Percentiles rank a stretch among this genome's conserved stretches.
These are phyloP conservation scores for Psidium friedrichsthalianum DNA, from an alignment of 345 rosid species.

Conservation along the genomic window DNA sequence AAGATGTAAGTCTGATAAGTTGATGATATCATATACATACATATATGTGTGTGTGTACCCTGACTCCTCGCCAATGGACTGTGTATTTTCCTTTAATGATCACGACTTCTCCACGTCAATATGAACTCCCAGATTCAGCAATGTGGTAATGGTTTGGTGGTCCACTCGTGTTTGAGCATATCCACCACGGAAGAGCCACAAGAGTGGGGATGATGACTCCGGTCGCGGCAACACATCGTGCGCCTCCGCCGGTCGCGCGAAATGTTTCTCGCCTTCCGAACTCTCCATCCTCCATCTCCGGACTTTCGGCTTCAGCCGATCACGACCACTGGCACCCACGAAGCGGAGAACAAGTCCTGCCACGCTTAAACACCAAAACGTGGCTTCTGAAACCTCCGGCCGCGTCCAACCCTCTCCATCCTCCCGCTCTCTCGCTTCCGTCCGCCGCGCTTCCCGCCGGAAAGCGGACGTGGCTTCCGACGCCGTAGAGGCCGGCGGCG, in stretches of 20 bases:
- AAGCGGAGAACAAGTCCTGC: neutral
- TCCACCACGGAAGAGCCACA: neutral
- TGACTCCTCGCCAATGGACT: too few species aligned
- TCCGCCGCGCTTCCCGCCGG: constrained; percentile 39
- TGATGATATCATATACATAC: too few species aligned
- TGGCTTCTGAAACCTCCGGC: constrained; percentile 5
- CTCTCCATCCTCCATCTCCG: neutral
- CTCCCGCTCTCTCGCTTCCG: constrained; percentile 1
- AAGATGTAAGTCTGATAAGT: neutral
- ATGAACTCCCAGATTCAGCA: neutral
- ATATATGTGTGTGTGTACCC: too few species aligned
- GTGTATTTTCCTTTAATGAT: neutral
- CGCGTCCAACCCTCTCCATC: neutral
- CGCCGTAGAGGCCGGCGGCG: constrained; percentile 18
- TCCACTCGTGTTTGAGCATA: neutral
- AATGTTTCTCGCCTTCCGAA: neutral
- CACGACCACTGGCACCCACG: neutral
- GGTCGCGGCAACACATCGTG: constrained; percentile 1
- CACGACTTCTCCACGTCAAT: neutral
- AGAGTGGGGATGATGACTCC: neutral
- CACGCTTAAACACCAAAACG: neutral
- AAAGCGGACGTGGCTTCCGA: constrained; percentile 16
- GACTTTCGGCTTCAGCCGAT: neutral
- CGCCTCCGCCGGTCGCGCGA: neutral
- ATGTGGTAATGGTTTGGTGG: neutral